Conservation (phyloP, 495 filamentous ascomycete species). For the Podospora sp. region DNA sequence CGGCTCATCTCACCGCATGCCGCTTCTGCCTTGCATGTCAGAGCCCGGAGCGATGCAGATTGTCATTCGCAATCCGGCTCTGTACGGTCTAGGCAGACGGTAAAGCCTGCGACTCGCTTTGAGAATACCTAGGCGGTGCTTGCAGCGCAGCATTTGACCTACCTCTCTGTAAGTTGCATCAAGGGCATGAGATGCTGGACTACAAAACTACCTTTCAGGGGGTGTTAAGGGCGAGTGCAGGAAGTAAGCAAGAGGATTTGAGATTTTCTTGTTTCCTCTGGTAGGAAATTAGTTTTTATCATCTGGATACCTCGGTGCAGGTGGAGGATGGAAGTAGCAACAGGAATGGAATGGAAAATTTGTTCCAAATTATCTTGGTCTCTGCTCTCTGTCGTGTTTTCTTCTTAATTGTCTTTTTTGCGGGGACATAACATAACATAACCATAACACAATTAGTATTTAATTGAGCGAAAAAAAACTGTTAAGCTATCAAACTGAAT, state of each 20-base stretch:
- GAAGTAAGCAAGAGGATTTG: background rate
- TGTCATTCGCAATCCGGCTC: background rate
- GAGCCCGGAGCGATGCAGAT: background rate
- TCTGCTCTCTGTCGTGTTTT: background rate
- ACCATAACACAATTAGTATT: background rate
- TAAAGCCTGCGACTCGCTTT: background rate
- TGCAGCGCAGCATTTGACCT: background rate
- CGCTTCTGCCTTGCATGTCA: background rate
- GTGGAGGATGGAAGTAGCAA: background rate
- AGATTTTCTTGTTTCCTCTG: background rate
- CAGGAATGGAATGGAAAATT: background rate
- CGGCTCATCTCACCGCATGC: conserved; percentile 27
- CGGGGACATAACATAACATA: background rate
- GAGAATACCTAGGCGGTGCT: background rate
- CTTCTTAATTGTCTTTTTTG: background rate
- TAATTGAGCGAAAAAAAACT: background rate
- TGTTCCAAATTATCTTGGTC: background rate
- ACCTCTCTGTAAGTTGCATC: background rate
- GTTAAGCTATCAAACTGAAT: background rate
- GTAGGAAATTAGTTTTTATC: background rate
- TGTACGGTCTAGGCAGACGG: background rate
- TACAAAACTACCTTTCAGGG: background rate
- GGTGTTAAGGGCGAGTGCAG: background rate
- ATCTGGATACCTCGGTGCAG: background rate
- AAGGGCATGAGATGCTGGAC: background rate